Evolutionary conservation across 129 eudicot species (phyloP).

Genomic region (Helianthus tuberosus): DNA sequence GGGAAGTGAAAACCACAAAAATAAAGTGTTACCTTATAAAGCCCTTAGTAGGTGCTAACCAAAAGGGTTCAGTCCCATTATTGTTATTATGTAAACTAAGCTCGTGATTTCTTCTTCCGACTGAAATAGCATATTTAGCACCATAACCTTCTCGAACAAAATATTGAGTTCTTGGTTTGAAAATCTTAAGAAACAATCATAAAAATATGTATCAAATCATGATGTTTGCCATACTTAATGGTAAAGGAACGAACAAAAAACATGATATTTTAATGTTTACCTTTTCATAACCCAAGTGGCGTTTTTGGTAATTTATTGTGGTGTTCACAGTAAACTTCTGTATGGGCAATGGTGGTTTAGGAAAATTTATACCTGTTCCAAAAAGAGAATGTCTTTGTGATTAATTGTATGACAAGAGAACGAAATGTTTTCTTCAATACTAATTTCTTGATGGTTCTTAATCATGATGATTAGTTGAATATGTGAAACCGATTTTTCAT

Average conservation of each 20-base stretch:
- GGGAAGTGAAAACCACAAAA: background rate
- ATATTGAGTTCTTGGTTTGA: constrained; percentile 20
- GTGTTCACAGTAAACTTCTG: constrained; percentile 18
- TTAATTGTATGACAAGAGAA: background rate
- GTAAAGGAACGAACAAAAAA: constrained; percentile 5
- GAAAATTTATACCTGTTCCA: constrained; percentile 24
- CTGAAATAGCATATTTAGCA: constrained; percentile 34
- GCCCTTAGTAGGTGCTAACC: constrained; percentile 41
- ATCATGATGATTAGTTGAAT: background rate
- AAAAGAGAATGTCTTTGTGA: constrained; percentile 6
- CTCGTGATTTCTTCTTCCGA: constrained; percentile 47
- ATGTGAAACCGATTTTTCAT: background rate
- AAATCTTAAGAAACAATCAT: constrained; percentile 35
- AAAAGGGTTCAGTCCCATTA: constrained; percentile 49
- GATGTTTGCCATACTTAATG: background rate
- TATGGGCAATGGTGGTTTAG: constrained; percentile 39
- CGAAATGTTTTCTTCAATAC: background rate
- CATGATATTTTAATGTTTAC: constrained; percentile 33
- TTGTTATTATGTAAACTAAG: constrained; percentile 35
- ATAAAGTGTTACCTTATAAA: constrained; percentile 19
- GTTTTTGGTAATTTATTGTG: constrained; percentile 22
- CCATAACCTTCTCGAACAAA: constrained; percentile 26
- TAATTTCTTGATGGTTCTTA: background rate
- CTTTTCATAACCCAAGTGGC: constrained; percentile 23
- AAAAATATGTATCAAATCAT: constrained; percentile 16